Base-by-base conservation (phyloP, 805 yeast genomes). In the Maudiozyma bulderi region DNA sequence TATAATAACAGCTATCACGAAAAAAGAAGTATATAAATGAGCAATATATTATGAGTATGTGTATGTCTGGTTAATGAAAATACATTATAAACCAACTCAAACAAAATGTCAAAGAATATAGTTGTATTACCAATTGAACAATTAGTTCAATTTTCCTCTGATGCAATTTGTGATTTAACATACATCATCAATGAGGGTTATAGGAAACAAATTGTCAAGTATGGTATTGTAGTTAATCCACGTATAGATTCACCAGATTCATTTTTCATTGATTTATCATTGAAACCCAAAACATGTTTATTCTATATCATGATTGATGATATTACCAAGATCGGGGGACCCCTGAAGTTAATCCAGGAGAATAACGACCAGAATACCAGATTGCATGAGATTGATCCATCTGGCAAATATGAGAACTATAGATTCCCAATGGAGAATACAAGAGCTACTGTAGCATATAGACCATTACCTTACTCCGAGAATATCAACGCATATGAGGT, bases 401-500 rank as follows among this genome's bases (percentile, higher is more conserved):
- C n/a, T n/a, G n/a, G 37, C n/a, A 34, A 6, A 14, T 38, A n/a
- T 11, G 43, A 30, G 11, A 39, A 48, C 37, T 47, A 14, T 20
- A 28, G 29, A n/a, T 44, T 51, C 39, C 40, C 49, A 10, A 13
- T 26, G 8, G 46, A 48, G 1, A 37, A 48, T n/a, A 32, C 67
- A 4, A 45, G 68, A 8, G 75, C 74, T 1, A 65, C 74, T 2
- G 54, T 64, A 2, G 74, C 69, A 3, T 49, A 66, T 29, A 72
- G 67, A 48, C 65, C 66, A 11, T 51, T 43, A 26, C 47, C 52
- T 8, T 43, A 47, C 0, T 56, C 51, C 3, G 38, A 39, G 26
- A 9, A 28, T 7, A 13, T 3, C n/a, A 13, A 31, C 10, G 58
- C 58, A n/a, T 60, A 64, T 41, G 82, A 76, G 53, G 47, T 80